Evolutionary conservation across 1,284 basidiomycete genomes (phyloP), one percentile per base, ranked within the genome.

Genomic region (Trichosporon sp.): DNA sequence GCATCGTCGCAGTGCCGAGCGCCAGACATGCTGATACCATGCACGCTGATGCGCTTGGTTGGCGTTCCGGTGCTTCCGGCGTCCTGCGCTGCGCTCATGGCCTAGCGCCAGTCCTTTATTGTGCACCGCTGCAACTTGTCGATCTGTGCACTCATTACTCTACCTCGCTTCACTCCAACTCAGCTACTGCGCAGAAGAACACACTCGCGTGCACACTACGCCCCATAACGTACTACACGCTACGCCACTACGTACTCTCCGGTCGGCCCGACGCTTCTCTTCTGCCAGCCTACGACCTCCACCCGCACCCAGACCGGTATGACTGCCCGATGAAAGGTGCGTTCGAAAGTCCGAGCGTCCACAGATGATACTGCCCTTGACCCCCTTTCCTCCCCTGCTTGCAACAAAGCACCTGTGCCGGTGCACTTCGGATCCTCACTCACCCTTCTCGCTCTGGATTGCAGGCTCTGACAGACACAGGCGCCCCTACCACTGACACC

Each of bases 1-100:
- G 31, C 26, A 35, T 61, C 56, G 31, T 21, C 21, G 56, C 5
- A 61, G 56, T 31, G 31, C 12, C 51, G 19, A 46, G 16, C 16
- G 16, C 43, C 43, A 14, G 26, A 54, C 51, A 54, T 54, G 56
- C 56, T 61, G 56, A 61, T 61, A 61, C 56, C 56, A 61, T 61
- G 32, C 56, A 7, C 16, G 38, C 38, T 12, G 26, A 37, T 40
- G 38, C 38, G 38, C 38, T 40, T 40, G 38, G 38, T 10, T 5
- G 8, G 2, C 56, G 31, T 61, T 31, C 32, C 56, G 56, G 31
- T 61, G 56, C 56, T 32, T 14, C 56, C 56, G 32, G 32, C 56
- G 56, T 10, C 26, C 26, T 59, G n/a, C 54, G 3, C 56, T 14
- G 56, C 19, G 14, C 11, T 3, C 43, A 8, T 14, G 40, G 43